These are phyloP conservation scores for Aspergillus sp. DNA, from an alignment of 2,329 filamentous ascomycete species.

Conservation along the genomic window DNA sequence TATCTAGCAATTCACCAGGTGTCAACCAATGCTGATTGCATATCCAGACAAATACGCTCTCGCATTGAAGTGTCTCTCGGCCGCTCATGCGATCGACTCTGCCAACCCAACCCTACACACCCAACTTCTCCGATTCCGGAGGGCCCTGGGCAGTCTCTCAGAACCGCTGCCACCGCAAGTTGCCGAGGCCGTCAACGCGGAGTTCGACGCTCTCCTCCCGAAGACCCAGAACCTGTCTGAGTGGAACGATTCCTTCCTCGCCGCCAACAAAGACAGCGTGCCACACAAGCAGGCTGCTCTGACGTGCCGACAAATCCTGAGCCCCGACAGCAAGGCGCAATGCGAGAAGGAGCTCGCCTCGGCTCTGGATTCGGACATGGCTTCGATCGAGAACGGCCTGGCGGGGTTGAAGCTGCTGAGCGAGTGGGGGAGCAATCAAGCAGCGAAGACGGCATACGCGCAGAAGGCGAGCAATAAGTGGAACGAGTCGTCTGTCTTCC, in stretches of 20 bases:
- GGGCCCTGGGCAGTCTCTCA: conserved; percentile 47
- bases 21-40: conserved; percentile 16
- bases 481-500: conserved; percentile 32
- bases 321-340: conserved; percentile 45
- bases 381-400: conserved; percentile 49
- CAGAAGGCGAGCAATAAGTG: conserved; percentile 32
- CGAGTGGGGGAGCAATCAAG: conserved; percentile 42
- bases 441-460: conserved; percentile 42
- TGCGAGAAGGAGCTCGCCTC: conserved; percentile 55
- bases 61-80: conserved; percentile 74
- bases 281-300: conserved; percentile 56
- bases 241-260: conserved; percentile 58
- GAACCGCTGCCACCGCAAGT: conserved; percentile 57
- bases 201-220: conserved; percentile 54
- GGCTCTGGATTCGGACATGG: conserved; percentile 44
- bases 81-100: conserved; percentile 59
- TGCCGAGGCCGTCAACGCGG: conserved; percentile 58
- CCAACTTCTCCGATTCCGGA: conserved; percentile 61
- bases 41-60: conserved; percentile 70
- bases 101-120: conserved; percentile 65
- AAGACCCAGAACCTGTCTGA: conserved; percentile 49
- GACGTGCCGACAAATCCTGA: conserved; percentile 50
- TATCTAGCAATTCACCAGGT: conserved; percentile 3
- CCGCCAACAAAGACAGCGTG: conserved; percentile 53
- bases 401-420: conserved; percentile 44